Evolutionary conservation across 2,329 filamentous ascomycete genomes (phyloP), one percentile per base, ranked within the genome.

Genomic region (Diaporthe citriasiana): DNA sequence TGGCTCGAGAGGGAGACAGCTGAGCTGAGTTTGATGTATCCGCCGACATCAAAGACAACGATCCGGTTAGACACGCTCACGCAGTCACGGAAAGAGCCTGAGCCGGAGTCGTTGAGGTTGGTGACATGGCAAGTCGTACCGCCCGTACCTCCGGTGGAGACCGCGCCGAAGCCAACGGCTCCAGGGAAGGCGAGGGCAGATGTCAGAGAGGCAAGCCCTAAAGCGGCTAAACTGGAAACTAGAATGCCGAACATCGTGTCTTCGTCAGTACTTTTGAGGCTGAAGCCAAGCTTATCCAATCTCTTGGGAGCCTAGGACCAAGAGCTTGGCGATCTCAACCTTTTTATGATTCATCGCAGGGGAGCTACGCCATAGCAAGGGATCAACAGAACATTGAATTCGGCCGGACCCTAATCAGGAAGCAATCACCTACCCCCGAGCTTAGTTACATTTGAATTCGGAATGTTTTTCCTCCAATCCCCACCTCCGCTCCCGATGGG

Each of bases 71-170:
- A 78, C 68, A 81, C 75, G 8, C 83, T 85, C 22, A 88, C 84
- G 33, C 85, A 85, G 76, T 87, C 85, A n/a, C 85, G 84, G 27
- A 87, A 82, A 12, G 85, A 86, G 9, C 86, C 86, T 8, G 82
- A 76, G 3, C 86, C 86, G 15, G 81, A 82, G 74, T 87, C 85
- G 55, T 84, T 80, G 12, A 87, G 80, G 73, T 84, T 87, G 22
- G 82, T 84, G 12, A 87, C 85, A 17, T 84, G 78, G 75, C 86
- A 86, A 4, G 84, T 82, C 5, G 82, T 82, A 38, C 85, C 85
- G 50, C 81, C 79, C 40, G 83, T 82, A 10, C 86, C 85, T 30
- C 86, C 85, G 5, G 84, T 83, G 15, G 86, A 85, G 59, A 84
- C 81, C 42, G 82, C 82, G 15, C 86, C 86, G 74, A 87, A 87